Conservation (phyloP, 345 rosid species). For the Murraya paniculata region DNA sequence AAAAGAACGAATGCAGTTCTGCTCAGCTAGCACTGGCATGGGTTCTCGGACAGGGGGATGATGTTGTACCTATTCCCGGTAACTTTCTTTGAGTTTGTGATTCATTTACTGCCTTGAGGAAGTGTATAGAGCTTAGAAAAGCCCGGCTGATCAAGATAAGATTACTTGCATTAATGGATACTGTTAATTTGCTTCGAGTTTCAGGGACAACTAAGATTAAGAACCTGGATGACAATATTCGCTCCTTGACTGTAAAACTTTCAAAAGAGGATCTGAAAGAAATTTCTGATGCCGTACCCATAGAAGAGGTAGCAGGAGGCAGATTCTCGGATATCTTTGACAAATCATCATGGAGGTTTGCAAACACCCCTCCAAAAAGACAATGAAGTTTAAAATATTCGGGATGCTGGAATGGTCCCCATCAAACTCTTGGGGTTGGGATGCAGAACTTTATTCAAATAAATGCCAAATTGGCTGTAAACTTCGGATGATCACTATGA, state of each 20-base stretch:
- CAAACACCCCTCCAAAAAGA: conserved; percentile 33
- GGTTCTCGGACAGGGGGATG: conserved; percentile 43
- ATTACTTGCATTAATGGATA: background rate
- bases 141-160: background rate
- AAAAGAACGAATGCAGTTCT: conserved; percentile 42
- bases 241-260: conserved; percentile 33
- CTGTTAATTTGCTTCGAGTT: background rate
- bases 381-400: background rate
- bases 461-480: background rate
- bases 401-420: background rate
- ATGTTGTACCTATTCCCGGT: conserved; percentile 48
- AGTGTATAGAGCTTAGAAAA: too few species aligned
- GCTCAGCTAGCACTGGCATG: conserved; percentile 54
- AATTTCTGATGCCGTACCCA: conserved; percentile 39
- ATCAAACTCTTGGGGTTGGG: too few species aligned
- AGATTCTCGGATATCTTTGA: conserved; percentile 18
- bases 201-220: conserved; percentile 50
- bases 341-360: conserved; percentile 29
- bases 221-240: conserved; percentile 46
- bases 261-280: conserved; percentile 35
- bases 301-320: conserved; percentile 42
- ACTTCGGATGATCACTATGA: background rate
- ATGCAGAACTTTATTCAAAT: background rate
- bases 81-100: background rate
- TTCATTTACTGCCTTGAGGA: background rate